Conservation (phyloP, 495 filamentous ascomycete genomes). For the Penicillium coffeae region DNA sequence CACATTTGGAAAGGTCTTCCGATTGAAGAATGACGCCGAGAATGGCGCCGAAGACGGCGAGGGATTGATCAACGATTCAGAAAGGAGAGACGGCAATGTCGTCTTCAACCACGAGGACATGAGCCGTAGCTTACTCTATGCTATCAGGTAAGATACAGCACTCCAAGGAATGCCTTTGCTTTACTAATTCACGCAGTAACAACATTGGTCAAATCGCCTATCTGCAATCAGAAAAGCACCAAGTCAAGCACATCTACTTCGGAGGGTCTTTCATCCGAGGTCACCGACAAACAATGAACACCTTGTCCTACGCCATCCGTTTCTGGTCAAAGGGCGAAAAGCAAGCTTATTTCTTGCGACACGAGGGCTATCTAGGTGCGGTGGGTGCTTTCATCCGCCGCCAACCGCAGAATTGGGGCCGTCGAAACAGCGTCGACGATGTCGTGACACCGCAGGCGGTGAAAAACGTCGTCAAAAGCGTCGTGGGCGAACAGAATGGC, state of each 20-base stretch:
- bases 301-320: constrained; percentile 87
- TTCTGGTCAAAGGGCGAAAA: constrained; percentile 96
- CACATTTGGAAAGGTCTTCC: constrained; percentile 94
- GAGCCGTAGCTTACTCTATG: constrained; percentile 73
- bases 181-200: constrained; percentile 59
- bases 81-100: constrained; percentile 23
- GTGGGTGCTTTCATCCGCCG: constrained; percentile 92
- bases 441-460: constrained; percentile 30
- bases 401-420: constrained; percentile 88
- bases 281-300: constrained; percentile 96
- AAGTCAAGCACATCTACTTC: constrained; percentile 90
- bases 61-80: constrained; percentile 49
- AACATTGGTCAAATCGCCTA: constrained; percentile 99
- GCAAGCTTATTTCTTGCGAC: constrained; percentile 91
- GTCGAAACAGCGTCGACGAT: constrained; percentile 68
- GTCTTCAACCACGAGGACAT: constrained; percentile 63
- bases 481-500: constrained; percentile 11
- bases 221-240: constrained; percentile 88
- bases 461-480: constrained; percentile 19
- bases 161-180: too few species aligned
- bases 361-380: constrained; percentile 95
- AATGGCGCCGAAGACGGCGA: constrained; percentile 72
- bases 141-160: constrained; percentile 63
- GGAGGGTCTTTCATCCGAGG: constrained; percentile 95
- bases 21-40: constrained; percentile 74